Evolutionary conservation across 495 filamentous ascomycete genomes (phyloP).

Genomic region (Aspergillus nanangensis): DNA sequence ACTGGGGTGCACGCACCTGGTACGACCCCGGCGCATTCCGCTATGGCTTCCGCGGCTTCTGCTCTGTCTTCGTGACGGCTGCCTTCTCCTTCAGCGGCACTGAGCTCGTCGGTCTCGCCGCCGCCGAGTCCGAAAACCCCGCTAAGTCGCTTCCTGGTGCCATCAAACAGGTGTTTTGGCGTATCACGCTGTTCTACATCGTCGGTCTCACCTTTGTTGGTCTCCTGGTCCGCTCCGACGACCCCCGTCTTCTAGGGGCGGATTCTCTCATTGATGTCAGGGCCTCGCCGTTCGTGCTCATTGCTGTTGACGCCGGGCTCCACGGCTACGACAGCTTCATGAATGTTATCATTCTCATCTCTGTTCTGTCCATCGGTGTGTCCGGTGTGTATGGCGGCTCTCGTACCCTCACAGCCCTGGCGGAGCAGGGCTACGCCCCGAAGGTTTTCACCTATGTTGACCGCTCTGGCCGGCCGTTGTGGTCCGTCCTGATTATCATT

Average conservation of each 20-base stretch:
- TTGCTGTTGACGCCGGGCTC: conserved; percentile 58
- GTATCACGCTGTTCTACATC: conserved; percentile 72
- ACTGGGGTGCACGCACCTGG: conserved; percentile 61
- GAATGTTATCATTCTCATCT: conserved; percentile 70
- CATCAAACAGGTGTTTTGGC: conserved; percentile 73
- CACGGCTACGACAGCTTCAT: conserved; percentile 65
- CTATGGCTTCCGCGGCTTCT: conserved; percentile 64
- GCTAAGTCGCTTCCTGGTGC: conserved; percentile 60
- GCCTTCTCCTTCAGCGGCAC: conserved; percentile 72
- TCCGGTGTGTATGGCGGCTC: conserved; percentile 72
- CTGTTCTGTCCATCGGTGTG: conserved; percentile 67
- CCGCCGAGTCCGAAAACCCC: conserved; percentile 64
- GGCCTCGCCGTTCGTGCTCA: conserved; percentile 61
- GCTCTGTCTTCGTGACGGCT: conserved; percentile 68
- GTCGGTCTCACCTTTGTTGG: conserved; percentile 69
- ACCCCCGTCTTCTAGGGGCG: conserved; percentile 38
- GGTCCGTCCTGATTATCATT: conserved; percentile 40
- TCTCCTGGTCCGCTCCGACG: conserved; percentile 59
- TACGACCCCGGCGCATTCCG: conserved; percentile 67
- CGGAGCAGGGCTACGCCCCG: conserved; percentile 56
- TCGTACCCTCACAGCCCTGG: conserved; percentile 58
- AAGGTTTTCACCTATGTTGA: conserved; percentile 44
- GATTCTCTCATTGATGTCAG: conserved; percentile 48
- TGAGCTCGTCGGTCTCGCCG: conserved; percentile 68
- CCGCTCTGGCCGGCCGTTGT: conserved; percentile 46